Evolutionary conservation across 495 filamentous ascomycete species (phyloP).

Genomic region (Talaromyces thailandensis): DNA sequence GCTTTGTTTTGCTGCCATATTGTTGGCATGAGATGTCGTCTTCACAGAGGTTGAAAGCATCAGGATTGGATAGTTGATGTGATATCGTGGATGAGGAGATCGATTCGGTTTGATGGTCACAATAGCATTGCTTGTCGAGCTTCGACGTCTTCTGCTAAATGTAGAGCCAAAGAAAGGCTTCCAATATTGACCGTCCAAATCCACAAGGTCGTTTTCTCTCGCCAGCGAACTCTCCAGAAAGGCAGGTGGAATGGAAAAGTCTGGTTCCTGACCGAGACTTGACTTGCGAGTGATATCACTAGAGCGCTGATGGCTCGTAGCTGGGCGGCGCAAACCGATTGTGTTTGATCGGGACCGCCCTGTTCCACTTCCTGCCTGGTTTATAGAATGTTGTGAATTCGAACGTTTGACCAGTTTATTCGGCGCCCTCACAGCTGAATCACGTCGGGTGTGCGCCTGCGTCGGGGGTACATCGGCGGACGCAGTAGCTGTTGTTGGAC

Average conservation of each 20-base stretch:
- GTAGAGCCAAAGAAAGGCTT: conserved; percentile 36
- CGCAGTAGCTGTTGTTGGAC: conserved; percentile 55
- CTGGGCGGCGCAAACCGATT: conserved; percentile 61
- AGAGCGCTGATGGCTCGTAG: conserved; percentile 80
- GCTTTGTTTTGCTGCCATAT: background rate
- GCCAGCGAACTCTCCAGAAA: background rate
- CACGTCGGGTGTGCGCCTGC: conserved; percentile 44
- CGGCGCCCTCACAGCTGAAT: conserved; percentile 38
- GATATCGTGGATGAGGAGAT: conserved; percentile 12
- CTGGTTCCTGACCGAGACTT: background rate
- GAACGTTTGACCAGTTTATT: conserved; percentile 89
- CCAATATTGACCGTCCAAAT: conserved; percentile 19
- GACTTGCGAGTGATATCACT: conserved; percentile 40
- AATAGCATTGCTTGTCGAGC: background rate
- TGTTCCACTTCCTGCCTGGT: conserved; percentile 19
- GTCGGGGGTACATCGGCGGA: conserved; percentile 64
- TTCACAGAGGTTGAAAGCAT: conserved; percentile 3
- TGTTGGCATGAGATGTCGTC: background rate
- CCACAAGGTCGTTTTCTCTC: background rate
- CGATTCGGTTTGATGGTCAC: conserved; percentile 16
- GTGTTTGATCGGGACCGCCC: conserved; percentile 41
- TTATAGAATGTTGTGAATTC: conserved; percentile 47
- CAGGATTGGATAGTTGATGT: conserved; percentile 1
- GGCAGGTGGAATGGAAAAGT: background rate
- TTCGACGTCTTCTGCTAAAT: conserved; percentile 9